These are phyloP conservation scores for Pseudozyma hubeiensis DNA, from an alignment of 1,284 basidiomycete genomes.

Conservation along the genomic window DNA sequence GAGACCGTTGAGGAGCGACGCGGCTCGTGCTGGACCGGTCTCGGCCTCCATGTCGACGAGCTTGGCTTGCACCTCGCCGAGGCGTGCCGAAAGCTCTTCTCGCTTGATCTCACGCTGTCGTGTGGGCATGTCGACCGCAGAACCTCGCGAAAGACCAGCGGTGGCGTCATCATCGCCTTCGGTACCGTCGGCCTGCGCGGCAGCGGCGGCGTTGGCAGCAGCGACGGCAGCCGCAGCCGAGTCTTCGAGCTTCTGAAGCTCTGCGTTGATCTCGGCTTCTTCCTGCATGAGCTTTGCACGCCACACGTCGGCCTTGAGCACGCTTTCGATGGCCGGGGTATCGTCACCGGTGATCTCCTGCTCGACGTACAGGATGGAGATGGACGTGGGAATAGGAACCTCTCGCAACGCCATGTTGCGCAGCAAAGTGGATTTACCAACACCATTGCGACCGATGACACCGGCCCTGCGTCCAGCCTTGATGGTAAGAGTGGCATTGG, in stretches of 20 bases:
- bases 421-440: conserved; percentile 94
- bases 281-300: conserved; percentile 64
- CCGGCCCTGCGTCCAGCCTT: conserved; percentile 68
- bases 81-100: conserved; percentile 84
- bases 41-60: conserved; percentile 98
- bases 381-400: conserved; percentile 80
- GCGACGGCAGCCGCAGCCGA: conserved; percentile 47
- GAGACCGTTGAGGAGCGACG: conserved; percentile 87
- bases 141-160: conserved; percentile 50
- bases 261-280: conserved; percentile 56
- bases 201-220: conserved; percentile 47
- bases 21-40: conserved; percentile 92
- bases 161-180: conserved; percentile 26
- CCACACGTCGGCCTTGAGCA: conserved; percentile 77
- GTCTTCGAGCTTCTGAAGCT: conserved; percentile 63
- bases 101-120: conserved; percentile 66
- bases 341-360: conserved; percentile 91
- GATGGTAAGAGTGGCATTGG: conserved; percentile 69
- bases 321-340: conserved; percentile 89
- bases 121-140: conserved; percentile 65
- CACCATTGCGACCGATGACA: conserved; percentile 78
- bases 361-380: conserved; percentile 97
- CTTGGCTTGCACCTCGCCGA: conserved; percentile 91
- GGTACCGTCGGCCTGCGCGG: conserved; percentile 25
- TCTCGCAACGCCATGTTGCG: conserved; percentile 95